phyloP scores from a whole-genome alignment of 306 rosid species.

The Abrus pulchellus region DNA sequence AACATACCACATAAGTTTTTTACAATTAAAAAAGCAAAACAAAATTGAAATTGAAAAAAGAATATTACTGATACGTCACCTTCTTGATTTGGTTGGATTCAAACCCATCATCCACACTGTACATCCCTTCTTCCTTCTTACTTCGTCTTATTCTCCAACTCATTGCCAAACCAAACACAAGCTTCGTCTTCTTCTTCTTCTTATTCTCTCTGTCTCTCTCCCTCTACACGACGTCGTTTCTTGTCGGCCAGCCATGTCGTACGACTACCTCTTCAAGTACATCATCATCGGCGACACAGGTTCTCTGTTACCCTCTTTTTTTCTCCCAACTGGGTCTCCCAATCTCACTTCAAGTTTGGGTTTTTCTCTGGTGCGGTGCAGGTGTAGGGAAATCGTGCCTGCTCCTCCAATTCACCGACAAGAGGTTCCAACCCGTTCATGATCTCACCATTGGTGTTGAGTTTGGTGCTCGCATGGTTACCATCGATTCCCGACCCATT shows the following conservation, averaged over 20 bases:
- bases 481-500: conserved; percentile 79
- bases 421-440: conserved; percentile 97
- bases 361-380: conserved; percentile 47
- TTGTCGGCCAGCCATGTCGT: conserved; percentile 62
- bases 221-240: conserved; percentile 43
- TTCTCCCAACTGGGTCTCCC: conserved; percentile 44
- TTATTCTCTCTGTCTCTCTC: not conserved
- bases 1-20: too few relatives aligned
- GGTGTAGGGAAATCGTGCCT: conserved; percentile 97
- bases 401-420: conserved; percentile 95
- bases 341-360: conserved; percentile 28
- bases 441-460: conserved; percentile 98
- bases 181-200: not conserved
- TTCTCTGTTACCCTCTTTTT: conserved; percentile 26
- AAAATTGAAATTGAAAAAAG: too few relatives aligned
- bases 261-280: conserved; percentile 97
- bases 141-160: not conserved
- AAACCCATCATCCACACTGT: not conserved
- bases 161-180: not conserved
- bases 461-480: conserved; percentile 97
- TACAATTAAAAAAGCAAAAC: too few relatives aligned
- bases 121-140: not conserved
- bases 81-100: not conserved
- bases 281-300: conserved; percentile 99
- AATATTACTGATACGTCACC: not conserved